Percentiles rank a stretch among this genome's conserved stretches.
Evolutionary conservation across 2,329 filamentous ascomycete genomes (phyloP).

Genomic region (Rutstroemia sp.): DNA sequence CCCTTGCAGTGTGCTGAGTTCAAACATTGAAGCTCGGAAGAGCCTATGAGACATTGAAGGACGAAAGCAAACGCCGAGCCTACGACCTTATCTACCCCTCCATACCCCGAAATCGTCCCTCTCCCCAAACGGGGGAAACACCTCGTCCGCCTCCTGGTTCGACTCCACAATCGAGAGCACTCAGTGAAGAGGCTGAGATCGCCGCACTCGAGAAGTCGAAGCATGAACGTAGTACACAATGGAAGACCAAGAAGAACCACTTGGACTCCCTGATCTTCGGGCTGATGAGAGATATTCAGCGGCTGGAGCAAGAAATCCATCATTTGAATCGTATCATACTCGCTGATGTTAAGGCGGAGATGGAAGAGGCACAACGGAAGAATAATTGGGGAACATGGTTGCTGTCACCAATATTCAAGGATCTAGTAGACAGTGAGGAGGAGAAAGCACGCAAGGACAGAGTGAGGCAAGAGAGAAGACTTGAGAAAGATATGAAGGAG

Average conservation of each 20-base stretch:
- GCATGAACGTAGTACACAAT: too few species aligned
- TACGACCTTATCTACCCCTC: constrained; percentile 29
- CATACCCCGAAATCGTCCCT: background rate
- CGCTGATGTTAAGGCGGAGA: constrained; percentile 26
- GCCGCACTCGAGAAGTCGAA: too few species aligned
- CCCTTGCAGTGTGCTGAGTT: background rate
- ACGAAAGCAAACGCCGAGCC: constrained; percentile 25
- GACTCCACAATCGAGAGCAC: background rate
- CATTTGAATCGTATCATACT: constrained; percentile 22
- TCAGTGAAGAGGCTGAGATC: too few species aligned
- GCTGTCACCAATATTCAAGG: constrained; percentile 27
- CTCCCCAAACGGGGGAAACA: background rate
- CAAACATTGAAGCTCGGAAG: constrained; percentile 23
- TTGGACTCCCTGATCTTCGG: too few species aligned
- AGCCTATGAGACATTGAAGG: constrained; percentile 33
- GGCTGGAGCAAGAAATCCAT: constrained; percentile 26
- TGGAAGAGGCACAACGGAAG: constrained; percentile 24
- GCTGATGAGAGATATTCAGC: constrained; percentile 17
- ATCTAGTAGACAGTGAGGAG: constrained; percentile 26
- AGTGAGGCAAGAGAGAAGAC: constrained; percentile 27
- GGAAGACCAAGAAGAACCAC: too few species aligned
- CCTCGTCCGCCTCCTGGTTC: background rate
- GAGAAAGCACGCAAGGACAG: constrained; percentile 29
- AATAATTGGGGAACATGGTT: constrained; percentile 30
- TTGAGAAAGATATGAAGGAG: constrained; percentile 31